phyloP scores from a whole-genome alignment of 129 eudicot genomes.

The Flaveria brownii region DNA sequence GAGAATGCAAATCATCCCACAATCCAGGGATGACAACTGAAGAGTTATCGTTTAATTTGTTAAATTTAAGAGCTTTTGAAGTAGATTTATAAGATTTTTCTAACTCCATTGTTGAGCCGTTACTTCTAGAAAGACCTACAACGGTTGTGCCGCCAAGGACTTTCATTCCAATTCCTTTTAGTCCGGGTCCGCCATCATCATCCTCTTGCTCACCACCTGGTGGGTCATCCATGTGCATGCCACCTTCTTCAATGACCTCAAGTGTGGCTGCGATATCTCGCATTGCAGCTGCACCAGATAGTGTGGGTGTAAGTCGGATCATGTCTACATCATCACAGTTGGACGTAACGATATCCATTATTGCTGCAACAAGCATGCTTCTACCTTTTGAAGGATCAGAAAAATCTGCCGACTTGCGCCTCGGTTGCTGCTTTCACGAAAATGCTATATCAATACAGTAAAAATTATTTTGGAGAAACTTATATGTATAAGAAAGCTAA shows the following conservation, averaged over 20 bases:
- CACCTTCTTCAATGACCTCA: constrained; percentile 90
- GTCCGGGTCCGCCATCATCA: constrained; percentile 69
- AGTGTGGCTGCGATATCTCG: constrained; percentile 97
- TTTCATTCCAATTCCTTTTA: constrained; percentile 91
- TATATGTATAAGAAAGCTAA: background rate
- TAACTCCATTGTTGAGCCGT: constrained; percentile 45
- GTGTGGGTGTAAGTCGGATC: constrained; percentile 53
- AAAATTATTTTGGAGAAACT: constrained; percentile 30
- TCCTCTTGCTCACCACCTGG: constrained; percentile 62
- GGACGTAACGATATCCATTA: constrained; percentile 97
- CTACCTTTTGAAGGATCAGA: constrained; percentile 89
- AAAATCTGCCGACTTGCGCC: constrained; percentile 62
- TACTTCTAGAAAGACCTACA: constrained; percentile 69
- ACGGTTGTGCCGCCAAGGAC: constrained; percentile 96
- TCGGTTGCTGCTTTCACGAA: constrained; percentile 75
- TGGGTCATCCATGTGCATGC: constrained; percentile 82
- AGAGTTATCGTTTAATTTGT: constrained; percentile 48
- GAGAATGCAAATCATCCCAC: constrained; percentile 98
- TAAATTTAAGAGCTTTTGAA: constrained; percentile 37
- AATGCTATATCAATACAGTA: constrained; percentile 50
- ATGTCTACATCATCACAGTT: constrained; percentile 69
- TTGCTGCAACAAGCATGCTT: constrained; percentile 99
- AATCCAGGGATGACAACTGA: constrained; percentile 84
- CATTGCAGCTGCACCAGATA: constrained; percentile 80
- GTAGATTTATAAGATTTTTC: constrained; percentile 38